These are phyloP conservation scores for Pelagophyceae sp. DNA, from an alignment of 352 stramenopile genomes.

Conservation along the genomic window DNA sequence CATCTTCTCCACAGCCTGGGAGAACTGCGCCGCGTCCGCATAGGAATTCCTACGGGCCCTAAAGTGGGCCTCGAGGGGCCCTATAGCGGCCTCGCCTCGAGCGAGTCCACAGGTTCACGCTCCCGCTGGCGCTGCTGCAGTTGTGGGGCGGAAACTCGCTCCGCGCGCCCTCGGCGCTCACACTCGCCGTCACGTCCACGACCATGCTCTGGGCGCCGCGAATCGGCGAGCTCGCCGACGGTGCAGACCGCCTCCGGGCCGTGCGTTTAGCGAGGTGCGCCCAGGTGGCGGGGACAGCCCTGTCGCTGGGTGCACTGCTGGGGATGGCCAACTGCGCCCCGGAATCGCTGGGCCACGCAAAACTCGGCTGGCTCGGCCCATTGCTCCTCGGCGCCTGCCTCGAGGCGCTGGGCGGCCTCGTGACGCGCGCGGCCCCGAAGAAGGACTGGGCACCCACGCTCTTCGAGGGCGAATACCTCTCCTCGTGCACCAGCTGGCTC, in stretches of 20 bases:
- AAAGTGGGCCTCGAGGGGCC: too few species aligned
- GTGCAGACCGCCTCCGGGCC: constrained; percentile 24
- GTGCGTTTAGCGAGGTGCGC: constrained; percentile 21
- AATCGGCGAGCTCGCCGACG: constrained; percentile 24
- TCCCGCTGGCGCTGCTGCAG: constrained; percentile 25
- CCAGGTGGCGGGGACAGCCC: constrained; percentile 25
- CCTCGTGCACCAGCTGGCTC: not conserved
- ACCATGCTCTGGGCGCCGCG: constrained; percentile 19
- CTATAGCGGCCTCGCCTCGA: too few species aligned
- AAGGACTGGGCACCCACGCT: constrained; percentile 33
- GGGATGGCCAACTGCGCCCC: not conserved
- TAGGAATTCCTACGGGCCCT: too few species aligned
- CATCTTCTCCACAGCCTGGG: constrained; percentile 24
- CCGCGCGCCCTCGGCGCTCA: constrained; percentile 26
- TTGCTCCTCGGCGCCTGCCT: constrained; percentile 26
- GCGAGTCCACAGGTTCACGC: too few species aligned
- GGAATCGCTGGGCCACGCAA: too few species aligned
- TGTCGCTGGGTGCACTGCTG: not conserved
- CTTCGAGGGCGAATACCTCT: constrained; percentile 17
- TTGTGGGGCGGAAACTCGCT: constrained; percentile 7
- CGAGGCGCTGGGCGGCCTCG: constrained; percentile 27
- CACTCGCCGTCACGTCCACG: constrained; percentile 19
- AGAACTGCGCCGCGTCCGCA: too few species aligned
- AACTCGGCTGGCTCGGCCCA: constrained; percentile 18
- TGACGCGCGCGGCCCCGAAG: constrained; percentile 27